Percentiles rank a stretch among this genome's conserved stretches.
Conservation (phyloP, 768 basidiomycete species). For the Chalciporus chontae region DNA sequence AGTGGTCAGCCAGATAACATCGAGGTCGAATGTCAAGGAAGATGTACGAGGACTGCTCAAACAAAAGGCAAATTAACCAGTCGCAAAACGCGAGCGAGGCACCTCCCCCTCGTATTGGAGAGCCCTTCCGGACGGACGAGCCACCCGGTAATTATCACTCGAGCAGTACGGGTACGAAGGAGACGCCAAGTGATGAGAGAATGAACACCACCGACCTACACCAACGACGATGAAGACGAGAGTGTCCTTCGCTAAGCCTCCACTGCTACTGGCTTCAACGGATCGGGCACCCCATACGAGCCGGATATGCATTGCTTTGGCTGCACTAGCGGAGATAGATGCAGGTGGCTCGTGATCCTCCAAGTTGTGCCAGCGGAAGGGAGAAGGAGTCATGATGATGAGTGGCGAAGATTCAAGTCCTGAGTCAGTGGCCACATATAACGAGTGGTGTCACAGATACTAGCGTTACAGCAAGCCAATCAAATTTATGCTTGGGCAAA, state of each 20-base stretch:
- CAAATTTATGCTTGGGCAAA: neutral
- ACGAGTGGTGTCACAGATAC: slow-evolving; percentile 9
- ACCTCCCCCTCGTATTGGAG: neutral
- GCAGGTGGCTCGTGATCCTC: neutral
- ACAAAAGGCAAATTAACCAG: neutral
- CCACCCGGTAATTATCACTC: neutral
- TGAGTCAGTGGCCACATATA: slow-evolving; percentile 2
- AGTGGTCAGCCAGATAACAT: slow-evolving; percentile 9
- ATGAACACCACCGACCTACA: slow-evolving; percentile 22
- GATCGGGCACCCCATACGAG: slow-evolving; percentile 9
- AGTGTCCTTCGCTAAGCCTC: slow-evolving; percentile 12
- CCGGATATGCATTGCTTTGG: slow-evolving; percentile 4
- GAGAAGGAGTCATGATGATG: slow-evolving; percentile 11
- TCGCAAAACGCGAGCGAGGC: neutral
- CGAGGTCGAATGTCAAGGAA: neutral
- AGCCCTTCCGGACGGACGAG: neutral
- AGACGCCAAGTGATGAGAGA: neutral
- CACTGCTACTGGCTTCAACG: neutral
- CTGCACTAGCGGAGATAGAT: neutral
- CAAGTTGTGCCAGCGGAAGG: slow-evolving; percentile 1
- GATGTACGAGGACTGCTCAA: neutral
- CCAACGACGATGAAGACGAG: slow-evolving; percentile 22
- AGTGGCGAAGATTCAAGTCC: slow-evolving; percentile 15
- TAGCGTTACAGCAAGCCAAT: neutral
- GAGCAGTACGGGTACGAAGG: neutral